These are phyloP conservation scores for Globisporangium okanoganense DNA, from an alignment of 352 stramenopile genomes.

Conservation along the genomic window DNA sequence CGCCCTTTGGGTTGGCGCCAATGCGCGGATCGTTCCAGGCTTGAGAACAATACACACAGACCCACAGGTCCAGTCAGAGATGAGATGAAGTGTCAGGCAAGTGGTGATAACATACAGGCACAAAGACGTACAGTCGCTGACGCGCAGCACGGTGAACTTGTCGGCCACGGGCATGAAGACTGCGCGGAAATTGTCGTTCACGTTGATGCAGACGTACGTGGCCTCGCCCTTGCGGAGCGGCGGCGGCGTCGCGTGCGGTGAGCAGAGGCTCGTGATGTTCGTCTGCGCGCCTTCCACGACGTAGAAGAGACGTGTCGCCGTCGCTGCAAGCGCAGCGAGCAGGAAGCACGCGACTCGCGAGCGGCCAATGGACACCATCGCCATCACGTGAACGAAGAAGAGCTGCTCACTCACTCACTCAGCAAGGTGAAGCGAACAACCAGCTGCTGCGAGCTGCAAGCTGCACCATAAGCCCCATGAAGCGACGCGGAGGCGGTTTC, in stretches of 20 bases:
- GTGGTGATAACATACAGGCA: not conserved
- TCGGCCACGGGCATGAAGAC: conserved; percentile 75
- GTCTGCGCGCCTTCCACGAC: conserved; percentile 26
- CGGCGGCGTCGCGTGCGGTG: conserved; percentile 39
- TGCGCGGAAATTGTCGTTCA: conserved; percentile 69
- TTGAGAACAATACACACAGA: conserved; percentile 16
- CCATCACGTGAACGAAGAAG: not conserved
- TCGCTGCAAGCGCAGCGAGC: conserved; percentile 1
- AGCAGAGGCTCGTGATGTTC: conserved; percentile 65
- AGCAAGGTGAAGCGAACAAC: not conserved
- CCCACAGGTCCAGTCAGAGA: not conserved
- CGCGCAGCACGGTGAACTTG: conserved; percentile 71
- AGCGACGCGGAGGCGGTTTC: not conserved
- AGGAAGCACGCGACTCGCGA: not conserved
- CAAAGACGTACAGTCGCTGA: conserved; percentile 58
- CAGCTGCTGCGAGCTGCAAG: not conserved
- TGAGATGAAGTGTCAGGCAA: not conserved
- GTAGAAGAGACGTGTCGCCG: not conserved
- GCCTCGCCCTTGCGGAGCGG: conserved; percentile 47
- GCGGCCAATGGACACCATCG: not conserved
- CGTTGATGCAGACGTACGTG: conserved; percentile 79
- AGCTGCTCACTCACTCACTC: not conserved
- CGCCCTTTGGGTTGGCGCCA: conserved; percentile 32
- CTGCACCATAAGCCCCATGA: not conserved
- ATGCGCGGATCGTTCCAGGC: conserved; percentile 72